phyloP scores from a whole-genome alignment of 805 yeast species.

The Nakazawaea ishiwadae region DNA sequence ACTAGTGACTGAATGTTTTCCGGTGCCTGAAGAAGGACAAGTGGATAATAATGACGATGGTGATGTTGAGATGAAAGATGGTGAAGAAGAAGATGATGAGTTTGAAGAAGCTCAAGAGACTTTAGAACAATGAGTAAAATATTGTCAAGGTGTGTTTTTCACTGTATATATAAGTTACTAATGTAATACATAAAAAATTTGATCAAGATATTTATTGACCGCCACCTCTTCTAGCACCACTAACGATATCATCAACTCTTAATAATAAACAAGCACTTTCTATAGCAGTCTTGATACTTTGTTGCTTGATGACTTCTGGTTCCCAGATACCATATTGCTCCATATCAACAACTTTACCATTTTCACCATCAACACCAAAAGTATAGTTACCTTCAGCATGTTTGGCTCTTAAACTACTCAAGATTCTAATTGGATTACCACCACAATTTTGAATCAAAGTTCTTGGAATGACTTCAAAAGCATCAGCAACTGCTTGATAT shows the following conservation, averaged over 20 bases:
- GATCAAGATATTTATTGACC: conserved; percentile 4
- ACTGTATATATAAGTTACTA: too few species aligned
- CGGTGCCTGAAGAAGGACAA: conserved; percentile 29
- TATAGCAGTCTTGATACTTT: conserved; percentile 94
- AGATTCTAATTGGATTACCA: conserved; percentile 86
- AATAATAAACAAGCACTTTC: conserved; percentile 93
- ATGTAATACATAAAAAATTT: too few species aligned
- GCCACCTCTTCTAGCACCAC: conserved; percentile 74
- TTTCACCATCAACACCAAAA: conserved; percentile 92
- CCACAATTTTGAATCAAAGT: conserved; percentile 97
- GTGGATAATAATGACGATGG: conserved; percentile 17
- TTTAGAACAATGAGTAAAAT: neutral
- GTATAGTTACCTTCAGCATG: conserved; percentile 88
- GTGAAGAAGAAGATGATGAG: neutral
- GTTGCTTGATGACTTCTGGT: conserved; percentile 97
- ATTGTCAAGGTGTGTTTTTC: too few species aligned
- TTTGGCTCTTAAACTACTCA: conserved; percentile 90
- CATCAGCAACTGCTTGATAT: conserved; percentile 97
- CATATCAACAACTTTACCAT: conserved; percentile 95
- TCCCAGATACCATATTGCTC: conserved; percentile 96
- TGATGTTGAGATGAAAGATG: conserved; percentile 13
- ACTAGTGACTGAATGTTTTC: conserved; percentile 50
- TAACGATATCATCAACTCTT: conserved; percentile 96
- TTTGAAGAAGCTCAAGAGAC: conserved; percentile 1
- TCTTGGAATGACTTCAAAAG: conserved; percentile 97